Base-by-base conservation (phyloP, 2,329 filamentous ascomycete genomes). In the Cordyceps tenuipes region DNA sequence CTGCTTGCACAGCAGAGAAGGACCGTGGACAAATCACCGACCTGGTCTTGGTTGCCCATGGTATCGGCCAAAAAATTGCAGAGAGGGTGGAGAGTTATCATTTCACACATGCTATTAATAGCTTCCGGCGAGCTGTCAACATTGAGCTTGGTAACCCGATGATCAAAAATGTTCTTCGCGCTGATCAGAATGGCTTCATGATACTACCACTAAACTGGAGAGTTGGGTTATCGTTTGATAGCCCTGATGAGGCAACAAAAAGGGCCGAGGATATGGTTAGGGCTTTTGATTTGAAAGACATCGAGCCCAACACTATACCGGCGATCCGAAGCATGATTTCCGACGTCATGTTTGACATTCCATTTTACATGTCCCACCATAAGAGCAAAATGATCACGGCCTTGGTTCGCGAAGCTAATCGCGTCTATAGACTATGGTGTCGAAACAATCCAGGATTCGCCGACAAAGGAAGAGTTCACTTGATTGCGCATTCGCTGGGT, bases 341-440 rank as follows among this genome's bases (percentile, higher is more conserved):
- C 47, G 94, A 99, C 71, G 91, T 99, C 66, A 97, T 99, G 91
- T 87, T 97, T 54, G 94, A 99, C 70, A 93, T 99, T 54, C 94
- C 94, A 0, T 97, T 96, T 70, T 99, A 97, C 75, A 87, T 99
- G 75, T 97, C 93, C 0, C 89, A 95, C 62, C 93, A 97, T 74
- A 96, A 97, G 68, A 84, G 87, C 4, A 96, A 91, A 72, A 97
- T 99, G 92, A 89, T 96, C 55, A 82, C 87, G 48, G 92, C 94
- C 1, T 86, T 97, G 52, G 87, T 96, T 46, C 82, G 82, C 61
- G 94, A 99, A 75, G 93, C 94, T 8, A 99, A 99, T 68, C 84
- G 93, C 5, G 90, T 99, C n/a, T 97, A 96, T 70, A 84, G 89
- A 19, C 80, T 97, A 1, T 99, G 94, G 94, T 97, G 92, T 69